A percentile compares a stretch with the other conserved stretches of the same genome.
These are phyloP conservation scores for Cystobasidium tubakii DNA, from an alignment of 768 basidiomycete genomes.

Conservation along the genomic window DNA sequence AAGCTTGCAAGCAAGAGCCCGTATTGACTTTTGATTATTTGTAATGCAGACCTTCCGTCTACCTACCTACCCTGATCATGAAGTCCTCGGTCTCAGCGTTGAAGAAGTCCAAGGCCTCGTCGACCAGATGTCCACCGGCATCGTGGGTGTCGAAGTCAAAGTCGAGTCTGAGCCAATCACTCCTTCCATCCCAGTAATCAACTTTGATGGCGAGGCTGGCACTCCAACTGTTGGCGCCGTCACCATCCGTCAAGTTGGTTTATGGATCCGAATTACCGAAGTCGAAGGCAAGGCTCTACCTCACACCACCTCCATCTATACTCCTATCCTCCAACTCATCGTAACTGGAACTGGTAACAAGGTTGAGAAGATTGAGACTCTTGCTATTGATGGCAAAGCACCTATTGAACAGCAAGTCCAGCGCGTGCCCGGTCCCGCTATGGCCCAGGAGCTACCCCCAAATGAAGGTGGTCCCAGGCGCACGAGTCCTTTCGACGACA, in stretches of 20 bases:
- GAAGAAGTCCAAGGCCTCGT: slow-evolving; percentile 12
- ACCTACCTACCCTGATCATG: not conserved
- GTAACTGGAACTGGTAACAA: not conserved
- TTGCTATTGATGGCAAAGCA: slow-evolving; percentile 29
- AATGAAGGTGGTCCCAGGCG: not conserved
- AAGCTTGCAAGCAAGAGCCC: not conserved
- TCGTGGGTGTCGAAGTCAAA: slow-evolving; percentile 29
- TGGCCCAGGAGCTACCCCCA: not conserved
- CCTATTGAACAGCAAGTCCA: slow-evolving; percentile 8
- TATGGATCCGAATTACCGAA: slow-evolving; percentile 35
- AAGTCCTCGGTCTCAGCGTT: not conserved
- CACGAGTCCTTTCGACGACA: not conserved
- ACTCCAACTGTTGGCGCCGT: not conserved
- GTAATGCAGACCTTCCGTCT: slow-evolving; percentile 3
- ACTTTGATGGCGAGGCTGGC: not conserved
- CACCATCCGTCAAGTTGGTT: slow-evolving; percentile 26
- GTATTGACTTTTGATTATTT: not conserved
- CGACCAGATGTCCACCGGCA: slow-evolving; percentile 31
- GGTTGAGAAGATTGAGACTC: slow-evolving; percentile 22
- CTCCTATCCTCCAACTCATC: slow-evolving; percentile 35
- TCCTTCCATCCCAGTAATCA: not conserved
- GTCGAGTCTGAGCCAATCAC: slow-evolving; percentile 22
- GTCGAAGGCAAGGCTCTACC: slow-evolving; percentile 20
- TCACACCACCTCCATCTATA: slow-evolving; percentile 17
- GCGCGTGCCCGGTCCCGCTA: slow-evolving; percentile 6